These are phyloP conservation scores for Lepidium didymum DNA, from an alignment of 345 rosid species.

Conservation along the genomic window DNA sequence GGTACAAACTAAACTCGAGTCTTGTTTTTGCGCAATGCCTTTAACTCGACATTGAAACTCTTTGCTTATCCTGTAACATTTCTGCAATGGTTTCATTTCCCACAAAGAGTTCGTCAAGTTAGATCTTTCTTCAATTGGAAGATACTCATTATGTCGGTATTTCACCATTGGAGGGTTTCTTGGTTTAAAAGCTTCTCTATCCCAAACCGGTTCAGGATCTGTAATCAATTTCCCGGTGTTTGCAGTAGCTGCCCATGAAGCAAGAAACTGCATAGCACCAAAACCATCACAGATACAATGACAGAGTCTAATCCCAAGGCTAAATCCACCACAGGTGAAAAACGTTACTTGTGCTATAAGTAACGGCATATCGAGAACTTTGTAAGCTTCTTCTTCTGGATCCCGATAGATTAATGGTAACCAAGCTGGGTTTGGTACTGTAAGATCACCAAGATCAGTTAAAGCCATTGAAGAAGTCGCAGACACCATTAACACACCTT, in stretches of 20 bases:
- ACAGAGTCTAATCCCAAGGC: conserved; percentile 79
- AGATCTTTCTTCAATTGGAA: conserved; percentile 62
- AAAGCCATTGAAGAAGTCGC: conserved; percentile 49
- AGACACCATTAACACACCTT: conserved; percentile 72
- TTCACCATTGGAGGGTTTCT: conserved; percentile 57
- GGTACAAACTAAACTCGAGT: conserved; percentile 36
- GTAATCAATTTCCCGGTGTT: conserved; percentile 45
- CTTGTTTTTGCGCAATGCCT: conserved; percentile 44
- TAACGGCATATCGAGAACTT: conserved; percentile 70
- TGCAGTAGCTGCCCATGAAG: conserved; percentile 70
- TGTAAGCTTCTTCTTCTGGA: conserved; percentile 70
- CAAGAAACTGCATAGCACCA: conserved; percentile 88
- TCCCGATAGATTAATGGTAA: conserved; percentile 56
- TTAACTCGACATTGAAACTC: conserved; percentile 64
- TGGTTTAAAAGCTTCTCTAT: conserved; percentile 54
- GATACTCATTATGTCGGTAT: conserved; percentile 62
- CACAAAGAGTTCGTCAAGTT: conserved; percentile 57
- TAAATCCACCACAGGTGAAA: conserved; percentile 77
- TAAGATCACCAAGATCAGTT: conserved; percentile 64
- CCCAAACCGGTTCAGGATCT: conserved; percentile 74
- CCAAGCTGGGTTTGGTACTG: conserved; percentile 91
- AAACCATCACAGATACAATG: conserved; percentile 89
- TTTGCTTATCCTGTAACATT: conserved; percentile 59
- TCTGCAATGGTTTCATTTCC: conserved; percentile 63
- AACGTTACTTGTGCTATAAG: conserved; percentile 75